Evolutionary conservation across 345 rosid genomes (phyloP), one percentile per base, ranked within the genome.

Genomic region (Alliaria petiolata): DNA sequence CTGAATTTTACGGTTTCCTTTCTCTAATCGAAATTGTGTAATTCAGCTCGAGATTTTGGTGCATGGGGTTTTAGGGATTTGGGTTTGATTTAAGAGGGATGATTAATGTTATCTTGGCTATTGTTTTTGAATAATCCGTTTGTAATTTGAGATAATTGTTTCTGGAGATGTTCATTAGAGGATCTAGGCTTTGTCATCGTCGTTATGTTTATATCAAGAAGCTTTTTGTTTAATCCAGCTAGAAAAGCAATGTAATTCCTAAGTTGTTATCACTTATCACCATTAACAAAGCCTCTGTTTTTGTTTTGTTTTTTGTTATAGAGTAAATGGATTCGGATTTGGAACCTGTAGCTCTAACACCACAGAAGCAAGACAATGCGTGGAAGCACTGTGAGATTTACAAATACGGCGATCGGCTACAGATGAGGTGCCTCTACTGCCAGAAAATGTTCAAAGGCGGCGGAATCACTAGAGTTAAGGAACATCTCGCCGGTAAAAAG

Each of bases 401-500:
- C 69, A 87, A 85, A 77, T 81, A 84, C 70, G 97, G 87, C 13
- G 90, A 86, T n/a, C 84, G 82, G 60, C 82, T 85, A 11, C 97
- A 87, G 70, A 80, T 91, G 71, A 84, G 81, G 78, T 93, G 97
- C 47, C 8, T 82, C 43, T 93, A 89, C 71, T 93, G 97, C 73
- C 49, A 79, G 20, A 91, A 93, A 60, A 47, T 93, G 49, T 91
- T 93, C 49, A 89, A 89, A 80, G 98, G 98, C 8, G 98, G 96
- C 34, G 98, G 98, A 40, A 91, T 93, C 64, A 89, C 92, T 14
- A 86, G 98, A 80, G 85, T 93, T 65, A 93, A 93, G 81, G 97
- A 93, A 55, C 97, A 93, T 71, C 86, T 93, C 34, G 96, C 98
- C 0, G 89, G 96, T 40, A 89, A 82, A 8, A 93, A 91, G 82